Evolutionary conservation across 805 yeast genomes (phyloP).

Genomic region (Torulaspora maleeae): DNA sequence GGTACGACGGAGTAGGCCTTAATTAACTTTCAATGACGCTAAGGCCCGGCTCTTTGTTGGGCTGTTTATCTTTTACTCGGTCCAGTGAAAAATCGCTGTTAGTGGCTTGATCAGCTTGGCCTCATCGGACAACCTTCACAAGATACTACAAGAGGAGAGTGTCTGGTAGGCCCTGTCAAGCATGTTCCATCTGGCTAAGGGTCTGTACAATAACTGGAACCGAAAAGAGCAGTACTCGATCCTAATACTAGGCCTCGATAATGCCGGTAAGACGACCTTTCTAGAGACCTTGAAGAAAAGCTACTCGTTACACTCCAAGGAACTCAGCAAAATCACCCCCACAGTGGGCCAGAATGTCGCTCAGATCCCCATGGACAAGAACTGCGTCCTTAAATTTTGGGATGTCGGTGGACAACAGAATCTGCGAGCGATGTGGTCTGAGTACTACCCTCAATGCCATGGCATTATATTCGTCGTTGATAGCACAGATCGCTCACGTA

Average conservation of each 20-base stretch:
- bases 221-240: slow-evolving; percentile 67
- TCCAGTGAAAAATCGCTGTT: neutral
- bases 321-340: slow-evolving; percentile 68
- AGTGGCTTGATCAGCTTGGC: neutral
- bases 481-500: slow-evolving; percentile 76
- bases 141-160: neutral
- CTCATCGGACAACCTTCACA: neutral
- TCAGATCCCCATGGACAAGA: slow-evolving; percentile 37
- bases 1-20: too few species aligned
- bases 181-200: slow-evolving; percentile 67
- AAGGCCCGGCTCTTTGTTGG: too few species aligned
- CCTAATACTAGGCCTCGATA: slow-evolving; percentile 83
- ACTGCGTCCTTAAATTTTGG: slow-evolving; percentile 74
- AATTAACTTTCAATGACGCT: too few species aligned
- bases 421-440: slow-evolving; percentile 80
- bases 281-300: slow-evolving; percentile 59
- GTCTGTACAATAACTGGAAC: slow-evolving; percentile 55
- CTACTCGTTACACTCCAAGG: slow-evolving; percentile 45
- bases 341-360: slow-evolving; percentile 92
- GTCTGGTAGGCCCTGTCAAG: neutral
- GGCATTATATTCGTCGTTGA: slow-evolving; percentile 91
- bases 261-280: slow-evolving; percentile 91
- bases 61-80: too few species aligned
- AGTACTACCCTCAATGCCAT: slow-evolving; percentile 80
- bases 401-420: slow-evolving; percentile 94